phyloP scores from a whole-genome alignment of 805 yeast species.

The Kregervanrija fluxuum region DNA sequence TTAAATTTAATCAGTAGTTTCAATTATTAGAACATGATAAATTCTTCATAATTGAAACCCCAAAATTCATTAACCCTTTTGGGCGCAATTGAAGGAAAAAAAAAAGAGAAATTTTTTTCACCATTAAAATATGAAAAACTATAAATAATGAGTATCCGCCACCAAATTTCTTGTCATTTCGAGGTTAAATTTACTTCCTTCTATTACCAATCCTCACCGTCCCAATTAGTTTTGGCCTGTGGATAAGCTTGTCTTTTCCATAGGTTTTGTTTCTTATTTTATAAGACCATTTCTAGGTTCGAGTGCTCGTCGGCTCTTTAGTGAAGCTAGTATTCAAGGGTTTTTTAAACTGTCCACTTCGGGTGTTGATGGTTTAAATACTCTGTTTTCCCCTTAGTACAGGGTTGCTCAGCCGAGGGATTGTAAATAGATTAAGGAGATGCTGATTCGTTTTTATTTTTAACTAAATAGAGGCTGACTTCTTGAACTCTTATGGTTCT shows the following conservation, averaged over 20 bases:
- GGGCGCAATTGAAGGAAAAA: no score
- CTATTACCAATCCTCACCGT: constrained; percentile 36
- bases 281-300: constrained; percentile 17
- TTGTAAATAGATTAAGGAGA: constrained; percentile 43
- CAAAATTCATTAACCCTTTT: no score
- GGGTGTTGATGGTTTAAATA: constrained; percentile 24
- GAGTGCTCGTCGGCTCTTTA: constrained; percentile 30
- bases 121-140: no score
- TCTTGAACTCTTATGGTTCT: constrained; percentile 13
- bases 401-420: constrained; percentile 98
- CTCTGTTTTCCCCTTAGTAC: constrained; percentile 33
- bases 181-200: background rate
- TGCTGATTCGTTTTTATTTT: constrained; percentile 27
- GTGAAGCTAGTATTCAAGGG: constrained; percentile 27
- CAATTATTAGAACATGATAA: no score
- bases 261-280: constrained; percentile 18
- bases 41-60: no score
- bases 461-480: constrained; percentile 6
- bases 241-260: constrained; percentile 8
- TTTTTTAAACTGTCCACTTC: constrained; percentile 21
- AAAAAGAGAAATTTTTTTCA: no score
- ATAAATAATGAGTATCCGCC: no score
- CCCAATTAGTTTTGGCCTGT: constrained; percentile 19
- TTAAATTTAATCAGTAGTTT: no score
- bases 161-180: no score